Conservation (phyloP, 306 rosid genomes). For the Boehmeria nivea region DNA sequence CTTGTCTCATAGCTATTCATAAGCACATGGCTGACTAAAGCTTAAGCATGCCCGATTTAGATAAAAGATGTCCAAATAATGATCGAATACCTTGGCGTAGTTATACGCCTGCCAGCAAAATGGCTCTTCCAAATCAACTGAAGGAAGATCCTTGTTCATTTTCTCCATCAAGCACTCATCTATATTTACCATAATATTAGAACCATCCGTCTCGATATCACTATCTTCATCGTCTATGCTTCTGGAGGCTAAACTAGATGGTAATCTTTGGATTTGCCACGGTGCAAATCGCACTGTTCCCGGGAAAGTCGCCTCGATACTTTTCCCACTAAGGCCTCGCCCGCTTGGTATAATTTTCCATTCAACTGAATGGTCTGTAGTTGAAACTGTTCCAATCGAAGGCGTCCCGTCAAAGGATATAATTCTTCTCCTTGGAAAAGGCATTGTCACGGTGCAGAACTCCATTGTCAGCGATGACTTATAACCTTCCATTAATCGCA, state of each 20-base stretch:
- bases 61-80: conserved; percentile 12
- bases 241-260: conserved; percentile 41
- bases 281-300: conserved; percentile 93
- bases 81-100: conserved; percentile 65
- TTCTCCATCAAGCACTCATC: conserved; percentile 83
- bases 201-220: conserved; percentile 66
- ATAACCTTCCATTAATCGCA: conserved; percentile 85
- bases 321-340: conserved; percentile 81
- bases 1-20: too few species aligned
- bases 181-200: conserved; percentile 54
- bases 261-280: conserved; percentile 51
- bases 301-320: conserved; percentile 93
- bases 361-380: conserved; percentile 84
- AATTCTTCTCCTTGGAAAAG: conserved; percentile 84
- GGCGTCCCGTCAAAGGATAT: conserved; percentile 91
- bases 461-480: conserved; percentile 86
- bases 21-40: conserved; percentile 1
- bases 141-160: conserved; percentile 89
- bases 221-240: conserved; percentile 64
- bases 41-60: conserved; percentile 1
- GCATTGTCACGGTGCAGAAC: conserved; percentile 78
- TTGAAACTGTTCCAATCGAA: conserved; percentile 79
- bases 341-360: conserved; percentile 85
- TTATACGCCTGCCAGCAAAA: conserved; percentile 98
- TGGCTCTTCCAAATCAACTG: conserved; percentile 94